A percentile compares a stretch with the other conserved stretches of the same genome.
Evolutionary conservation across 805 yeast genomes (phyloP).

Genomic region (Candida nonsorbophila): DNA sequence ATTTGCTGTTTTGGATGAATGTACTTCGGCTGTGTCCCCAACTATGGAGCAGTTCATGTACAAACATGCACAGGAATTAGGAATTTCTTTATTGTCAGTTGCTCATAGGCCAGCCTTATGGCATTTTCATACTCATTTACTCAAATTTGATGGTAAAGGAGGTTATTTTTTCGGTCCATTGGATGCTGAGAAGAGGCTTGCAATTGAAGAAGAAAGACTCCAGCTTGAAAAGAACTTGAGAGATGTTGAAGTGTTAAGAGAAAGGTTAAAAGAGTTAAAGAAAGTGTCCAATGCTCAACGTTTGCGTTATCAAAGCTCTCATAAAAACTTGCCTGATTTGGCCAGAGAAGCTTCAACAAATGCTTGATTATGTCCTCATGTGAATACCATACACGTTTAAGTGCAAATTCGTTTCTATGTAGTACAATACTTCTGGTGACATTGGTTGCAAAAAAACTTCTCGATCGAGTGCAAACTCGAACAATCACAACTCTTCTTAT

Average conservation of each 20-base stretch:
- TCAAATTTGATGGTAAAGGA: constrained; percentile 85
- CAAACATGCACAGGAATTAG: constrained; percentile 68
- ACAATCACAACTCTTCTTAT: too few species aligned
- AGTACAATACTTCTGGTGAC: too few species aligned
- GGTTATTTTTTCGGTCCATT: constrained; percentile 56
- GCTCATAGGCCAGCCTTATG: constrained; percentile 90
- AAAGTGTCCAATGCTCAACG: constrained; percentile 45
- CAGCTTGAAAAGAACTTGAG: constrained; percentile 65
- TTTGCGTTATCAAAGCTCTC: constrained; percentile 24
- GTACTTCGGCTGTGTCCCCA: constrained; percentile 90
- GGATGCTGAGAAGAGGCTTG: constrained; percentile 67
- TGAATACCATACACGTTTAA: constrained; percentile 4
- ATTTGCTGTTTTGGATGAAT: constrained; percentile 93
- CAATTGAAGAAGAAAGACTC: constrained; percentile 73
- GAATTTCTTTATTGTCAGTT: constrained; percentile 81
- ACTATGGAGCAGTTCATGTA: constrained; percentile 90
- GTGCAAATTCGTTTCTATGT: constrained; percentile 3
- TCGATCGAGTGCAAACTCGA: too few species aligned
- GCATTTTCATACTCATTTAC: constrained; percentile 80
- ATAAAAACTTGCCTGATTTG: constrained; percentile 19
- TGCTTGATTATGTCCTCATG: neutral
- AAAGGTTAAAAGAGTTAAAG: constrained; percentile 60
- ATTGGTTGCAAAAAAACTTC: too few species aligned
- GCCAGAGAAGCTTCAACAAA: constrained; percentile 5
- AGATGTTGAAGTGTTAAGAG: constrained; percentile 61